phyloP scores from a whole-genome alignment of 148 eudicot genomes.

The Camellia lanceoleosa region DNA sequence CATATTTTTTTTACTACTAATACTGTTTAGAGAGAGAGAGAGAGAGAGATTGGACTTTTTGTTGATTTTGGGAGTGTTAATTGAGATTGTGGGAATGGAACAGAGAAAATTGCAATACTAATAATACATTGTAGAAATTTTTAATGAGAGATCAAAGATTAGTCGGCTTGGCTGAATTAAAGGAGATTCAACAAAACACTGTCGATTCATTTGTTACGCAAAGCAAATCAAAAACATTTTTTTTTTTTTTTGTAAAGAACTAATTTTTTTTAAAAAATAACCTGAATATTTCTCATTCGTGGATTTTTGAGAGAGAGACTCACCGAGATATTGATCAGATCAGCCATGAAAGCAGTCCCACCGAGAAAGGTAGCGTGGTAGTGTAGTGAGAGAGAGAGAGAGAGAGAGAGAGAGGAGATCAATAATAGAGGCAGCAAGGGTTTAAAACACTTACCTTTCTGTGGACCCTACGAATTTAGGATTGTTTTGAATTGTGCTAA shows the following conservation, averaged over 20 bases:
- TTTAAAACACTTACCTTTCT: too few species aligned
- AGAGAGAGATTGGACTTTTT: constrained; percentile 13
- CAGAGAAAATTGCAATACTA: not conserved
- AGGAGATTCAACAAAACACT: too few species aligned
- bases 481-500: not conserved
- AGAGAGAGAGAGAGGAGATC: constrained; percentile 10
- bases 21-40: not conserved
- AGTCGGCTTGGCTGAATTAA: not conserved
- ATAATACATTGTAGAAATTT: not conserved
- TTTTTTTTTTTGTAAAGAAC: not conserved
- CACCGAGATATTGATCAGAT: not conserved
- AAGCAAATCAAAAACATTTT: not conserved
- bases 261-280: too few species aligned
- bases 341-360: not conserved
- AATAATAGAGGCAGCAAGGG: not conserved
- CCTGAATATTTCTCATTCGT: not conserved
- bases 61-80: not conserved
- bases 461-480: too few species aligned
- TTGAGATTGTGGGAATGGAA: not conserved
- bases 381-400: not conserved
- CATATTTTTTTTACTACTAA: constrained; percentile 2
- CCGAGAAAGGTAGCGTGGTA: not conserved
- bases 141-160: not conserved
- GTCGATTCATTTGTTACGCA: too few species aligned
- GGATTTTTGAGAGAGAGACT: not conserved